Percentiles rank a stretch among this genome's conserved stretches.
phyloP scores from a whole-genome alignment of 192 early-diverging fungal species.

The Backusella macrospora region DNA sequence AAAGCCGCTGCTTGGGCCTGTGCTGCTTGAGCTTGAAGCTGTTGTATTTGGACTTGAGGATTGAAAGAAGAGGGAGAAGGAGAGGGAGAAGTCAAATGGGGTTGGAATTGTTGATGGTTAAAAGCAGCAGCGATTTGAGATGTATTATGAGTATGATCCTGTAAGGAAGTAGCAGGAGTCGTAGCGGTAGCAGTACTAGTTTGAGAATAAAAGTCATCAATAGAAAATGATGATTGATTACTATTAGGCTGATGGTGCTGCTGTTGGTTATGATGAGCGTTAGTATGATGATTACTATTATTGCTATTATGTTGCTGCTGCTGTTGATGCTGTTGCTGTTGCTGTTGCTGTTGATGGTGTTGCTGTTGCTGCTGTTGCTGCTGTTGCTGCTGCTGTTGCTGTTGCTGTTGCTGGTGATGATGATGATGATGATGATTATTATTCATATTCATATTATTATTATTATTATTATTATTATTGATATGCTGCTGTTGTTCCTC shows the following conservation, averaged over 20 bases:
- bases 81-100: not conserved
- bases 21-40: not conserved
- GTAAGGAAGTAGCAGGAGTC: not conserved
- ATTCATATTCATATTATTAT: too few species aligned
- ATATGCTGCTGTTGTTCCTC: constrained; percentile 1
- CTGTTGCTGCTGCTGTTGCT: too few species aligned
- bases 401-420: too few species aligned
- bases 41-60: not conserved
- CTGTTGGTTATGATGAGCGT: not conserved
- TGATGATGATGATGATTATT: not conserved
- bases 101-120: constrained; percentile 3
- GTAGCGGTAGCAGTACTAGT: not conserved
- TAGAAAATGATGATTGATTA: constrained; percentile 3
- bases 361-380: too few species aligned
- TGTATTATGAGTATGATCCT: constrained; percentile 5
- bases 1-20: not conserved
- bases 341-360: too few species aligned
- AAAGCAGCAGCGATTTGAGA: constrained; percentile 6
- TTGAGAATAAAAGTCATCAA: constrained; percentile 3
- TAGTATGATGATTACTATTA: too few species aligned
- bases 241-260: not conserved
- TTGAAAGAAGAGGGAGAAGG: too few species aligned
- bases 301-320: not conserved
- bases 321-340: not conserved
- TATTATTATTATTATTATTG: not conserved